Percentiles rank a stretch among this genome's conserved stretches.
Conservation (phyloP, 164 flowering plant species). For the Umbellularia californica region DNA sequence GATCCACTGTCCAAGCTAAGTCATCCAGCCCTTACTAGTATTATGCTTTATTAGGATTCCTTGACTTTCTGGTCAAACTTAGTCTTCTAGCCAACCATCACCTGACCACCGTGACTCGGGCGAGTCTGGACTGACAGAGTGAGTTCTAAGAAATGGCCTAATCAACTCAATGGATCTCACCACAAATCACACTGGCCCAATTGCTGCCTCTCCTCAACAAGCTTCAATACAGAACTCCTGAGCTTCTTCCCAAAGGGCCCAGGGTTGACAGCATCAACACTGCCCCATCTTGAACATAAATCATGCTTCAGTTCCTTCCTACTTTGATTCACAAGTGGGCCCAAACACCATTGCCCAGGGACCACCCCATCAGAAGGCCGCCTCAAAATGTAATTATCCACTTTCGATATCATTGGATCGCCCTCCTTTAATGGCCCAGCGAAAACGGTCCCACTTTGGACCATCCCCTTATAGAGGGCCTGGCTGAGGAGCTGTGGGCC, state of each 20-base stretch:
- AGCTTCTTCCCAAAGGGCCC: constrained; percentile 60
- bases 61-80: background rate
- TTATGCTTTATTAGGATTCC: background rate
- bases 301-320: constrained; percentile 43
- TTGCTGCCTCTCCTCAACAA: constrained; percentile 37
- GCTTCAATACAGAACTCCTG: constrained; percentile 35
- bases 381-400: constrained; percentile 28
- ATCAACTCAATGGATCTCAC: background rate
- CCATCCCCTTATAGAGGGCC: constrained; percentile 15
- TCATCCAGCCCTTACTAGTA: background rate
- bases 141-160: background rate
- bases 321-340: constrained; percentile 21
- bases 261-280: constrained; percentile 59
- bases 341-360: constrained; percentile 41
- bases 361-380: constrained; percentile 23
- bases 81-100: background rate
- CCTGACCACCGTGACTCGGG: background rate
- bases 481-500: constrained; percentile 14
- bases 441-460: constrained; percentile 29
- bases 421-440: constrained; percentile 30
- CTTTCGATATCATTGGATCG: constrained; percentile 22
- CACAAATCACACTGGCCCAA: constrained; percentile 38
- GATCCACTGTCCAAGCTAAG: background rate
- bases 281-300: constrained; percentile 80
- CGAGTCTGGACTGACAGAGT: background rate